Evolutionary conservation across 495 filamentous ascomycete genomes (phyloP).

Genomic region (Niebla homalea): DNA sequence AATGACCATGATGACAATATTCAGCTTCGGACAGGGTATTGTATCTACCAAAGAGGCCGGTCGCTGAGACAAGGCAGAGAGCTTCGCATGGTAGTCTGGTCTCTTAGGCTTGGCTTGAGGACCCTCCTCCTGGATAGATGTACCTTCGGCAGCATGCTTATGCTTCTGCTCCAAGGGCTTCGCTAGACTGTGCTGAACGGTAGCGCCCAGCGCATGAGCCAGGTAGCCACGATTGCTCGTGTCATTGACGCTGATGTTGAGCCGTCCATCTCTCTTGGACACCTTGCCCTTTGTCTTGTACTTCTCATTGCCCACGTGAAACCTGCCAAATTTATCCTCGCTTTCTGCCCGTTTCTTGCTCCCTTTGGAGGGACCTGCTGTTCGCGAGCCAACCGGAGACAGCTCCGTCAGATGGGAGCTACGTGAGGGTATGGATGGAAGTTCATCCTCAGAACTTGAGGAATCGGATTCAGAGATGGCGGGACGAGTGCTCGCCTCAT

Average conservation of each 20-base stretch:
- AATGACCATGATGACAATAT: constrained; percentile 71
- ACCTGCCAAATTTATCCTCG: constrained; percentile 7
- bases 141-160: background rate
- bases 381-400: background rate
- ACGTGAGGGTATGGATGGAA: background rate
- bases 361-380: background rate
- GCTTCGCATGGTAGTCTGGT: constrained; percentile 8
- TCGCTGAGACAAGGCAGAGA: constrained; percentile 17
- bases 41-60: constrained; percentile 5
- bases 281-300: constrained; percentile 53
- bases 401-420: constrained; percentile 5
- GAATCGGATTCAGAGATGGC: constrained; percentile 3
- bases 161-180: background rate
- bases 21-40: constrained; percentile 36
- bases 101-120: constrained; percentile 6
- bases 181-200: constrained; percentile 29
- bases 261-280: constrained; percentile 52
- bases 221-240: constrained; percentile 51
- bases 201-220: constrained; percentile 53
- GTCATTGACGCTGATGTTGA: constrained; percentile 58
- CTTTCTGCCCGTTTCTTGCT: background rate
- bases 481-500: constrained; percentile 5
- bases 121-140: background rate
- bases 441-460: constrained; percentile 12
- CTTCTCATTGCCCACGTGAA: constrained; percentile 48